Evolutionary conservation across 2,329 filamentous ascomycete genomes (phyloP), one percentile per base, ranked within the genome.

Genomic region (Aspergillus sp.): DNA sequence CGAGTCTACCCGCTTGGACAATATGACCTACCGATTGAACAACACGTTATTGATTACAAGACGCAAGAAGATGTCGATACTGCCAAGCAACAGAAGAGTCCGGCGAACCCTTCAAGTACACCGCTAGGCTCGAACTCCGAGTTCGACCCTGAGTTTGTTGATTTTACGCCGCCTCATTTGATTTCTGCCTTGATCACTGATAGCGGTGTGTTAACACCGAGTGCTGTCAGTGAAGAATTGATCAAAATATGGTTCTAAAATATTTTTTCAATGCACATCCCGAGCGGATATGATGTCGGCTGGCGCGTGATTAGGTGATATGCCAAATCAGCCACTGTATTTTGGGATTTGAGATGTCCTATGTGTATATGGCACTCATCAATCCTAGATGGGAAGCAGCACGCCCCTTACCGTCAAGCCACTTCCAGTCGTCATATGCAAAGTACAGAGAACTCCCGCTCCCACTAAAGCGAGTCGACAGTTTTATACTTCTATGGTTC

Each of bases 1-100:
- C 84, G 92, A 67, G 83, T 95, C 55, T 95, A 93, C 68, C 91
- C 93, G 1, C 78, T 95, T 21, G 86, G 88, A 62, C 91, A 96
- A 75, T 86, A 88, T 58, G 90, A 95, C 70, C 79, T 96, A 58
- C 90, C 90, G 0, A 86, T 96, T 64, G 84, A 89, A 70, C 91
- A 96, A 75, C 83, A 86, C 35, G 83, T 96, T 14, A 81, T 95
- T 58, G 85, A 90, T 49, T 96, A 95, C 72, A 82, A 81, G 66
- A 85, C 84, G 1, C 80, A 83, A 5, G 79, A 77, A 40, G 78
- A 81, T 12, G 72, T 83, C 57, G 69, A 73, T 59, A 76, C 80
- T 58, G 75, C 77, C 7, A 76, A 80, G 41, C 80, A 85, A 55
- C 77, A 66, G 39, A 56, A 61, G 6, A 61, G 44, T 17, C 23